Evolutionary conservation across 768 basidiomycete genomes (phyloP).

Genomic region (Kwoniella europaea): DNA sequence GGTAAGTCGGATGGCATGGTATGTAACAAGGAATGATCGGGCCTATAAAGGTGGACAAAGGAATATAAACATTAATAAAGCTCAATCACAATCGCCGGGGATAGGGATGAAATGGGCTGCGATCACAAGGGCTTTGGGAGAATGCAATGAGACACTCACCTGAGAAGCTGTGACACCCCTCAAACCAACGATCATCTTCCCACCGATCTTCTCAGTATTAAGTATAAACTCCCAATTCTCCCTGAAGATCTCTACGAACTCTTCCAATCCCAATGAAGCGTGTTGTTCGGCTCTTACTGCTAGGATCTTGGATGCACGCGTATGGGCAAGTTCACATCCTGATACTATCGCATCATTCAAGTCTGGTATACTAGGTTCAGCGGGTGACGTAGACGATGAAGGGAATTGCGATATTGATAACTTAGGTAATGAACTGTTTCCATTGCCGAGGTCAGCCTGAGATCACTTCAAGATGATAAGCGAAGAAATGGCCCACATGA

Average conservation of each 20-base stretch:
- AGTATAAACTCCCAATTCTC: slow-evolving; percentile 89
- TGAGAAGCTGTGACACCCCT: slow-evolving; percentile 84
- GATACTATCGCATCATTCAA: slow-evolving; percentile 76
- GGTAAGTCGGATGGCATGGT: slow-evolving; percentile 80
- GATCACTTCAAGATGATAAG: not conserved
- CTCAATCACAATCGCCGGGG: no score
- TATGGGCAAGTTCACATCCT: slow-evolving; percentile 82
- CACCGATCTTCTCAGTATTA: slow-evolving; percentile 79
- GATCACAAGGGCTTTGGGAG: no score
- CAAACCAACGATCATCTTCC: slow-evolving; percentile 89
- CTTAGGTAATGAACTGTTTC: slow-evolving; percentile 14
- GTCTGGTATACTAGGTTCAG: slow-evolving; percentile 60
- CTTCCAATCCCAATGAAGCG: slow-evolving; percentile 69
- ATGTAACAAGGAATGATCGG: slow-evolving; percentile 80
- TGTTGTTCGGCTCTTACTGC: slow-evolving; percentile 78
- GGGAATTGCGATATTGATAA: slow-evolving; percentile 15
- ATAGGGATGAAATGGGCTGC: no score
- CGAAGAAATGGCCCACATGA: slow-evolving; percentile 30
- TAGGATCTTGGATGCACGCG: slow-evolving; percentile 78
- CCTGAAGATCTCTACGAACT: slow-evolving; percentile 81
- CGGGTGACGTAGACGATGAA: slow-evolving; percentile 11
- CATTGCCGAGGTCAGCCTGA: not conserved
- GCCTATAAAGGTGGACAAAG: slow-evolving; percentile 63
- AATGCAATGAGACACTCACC: slow-evolving; percentile 59
- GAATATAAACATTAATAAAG: no score